These are phyloP conservation scores for Nitzschia sp. DNA, from an alignment of 108 stramenopile genomes.

Conservation along the genomic window DNA sequence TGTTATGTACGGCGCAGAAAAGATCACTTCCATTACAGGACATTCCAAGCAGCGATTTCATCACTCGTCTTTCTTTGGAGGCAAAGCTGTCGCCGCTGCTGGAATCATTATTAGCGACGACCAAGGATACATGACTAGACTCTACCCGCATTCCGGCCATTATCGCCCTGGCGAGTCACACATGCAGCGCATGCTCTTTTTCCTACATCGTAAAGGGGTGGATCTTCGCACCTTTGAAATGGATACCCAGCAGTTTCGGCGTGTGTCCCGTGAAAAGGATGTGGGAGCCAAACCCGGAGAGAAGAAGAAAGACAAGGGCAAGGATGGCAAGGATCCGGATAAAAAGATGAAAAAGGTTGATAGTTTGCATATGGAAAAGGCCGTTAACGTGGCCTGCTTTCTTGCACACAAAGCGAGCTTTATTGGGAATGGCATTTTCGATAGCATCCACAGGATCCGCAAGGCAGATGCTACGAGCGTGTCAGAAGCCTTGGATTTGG, in stretches of 20 bases:
- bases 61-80: slow-evolving; percentile 90
- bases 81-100: slow-evolving; percentile 90
- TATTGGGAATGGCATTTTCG: slow-evolving; percentile 80
- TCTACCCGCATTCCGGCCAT: slow-evolving; percentile 94
- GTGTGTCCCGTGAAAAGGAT: slow-evolving; percentile 72
- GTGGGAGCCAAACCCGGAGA: slow-evolving; percentile 51
- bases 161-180: slow-evolving; percentile 89
- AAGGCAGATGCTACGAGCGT: slow-evolving; percentile 60
- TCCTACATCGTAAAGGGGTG: slow-evolving; percentile 73
- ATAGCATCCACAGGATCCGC: slow-evolving; percentile 78
- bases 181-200: slow-evolving; percentile 85
- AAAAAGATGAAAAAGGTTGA: slow-evolving; percentile 80
- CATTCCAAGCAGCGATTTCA: slow-evolving; percentile 85
- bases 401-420: slow-evolving; percentile 80
- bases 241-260: slow-evolving; percentile 89
- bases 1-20: slow-evolving; percentile 82
- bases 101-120: slow-evolving; percentile 89
- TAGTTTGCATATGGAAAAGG: slow-evolving; percentile 67
- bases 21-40: slow-evolving; percentile 69
- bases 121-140: slow-evolving; percentile 70
- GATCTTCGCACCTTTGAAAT: slow-evolving; percentile 79
- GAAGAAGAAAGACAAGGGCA: slow-evolving; percentile 56
- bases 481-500: slow-evolving; percentile 43
- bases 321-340: slow-evolving; percentile 15
- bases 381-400: slow-evolving; percentile 74